These are phyloP conservation scores for Claviceps purpurea DNA, from an alignment of 2,329 filamentous ascomycete genomes.

Conservation along the genomic window DNA sequence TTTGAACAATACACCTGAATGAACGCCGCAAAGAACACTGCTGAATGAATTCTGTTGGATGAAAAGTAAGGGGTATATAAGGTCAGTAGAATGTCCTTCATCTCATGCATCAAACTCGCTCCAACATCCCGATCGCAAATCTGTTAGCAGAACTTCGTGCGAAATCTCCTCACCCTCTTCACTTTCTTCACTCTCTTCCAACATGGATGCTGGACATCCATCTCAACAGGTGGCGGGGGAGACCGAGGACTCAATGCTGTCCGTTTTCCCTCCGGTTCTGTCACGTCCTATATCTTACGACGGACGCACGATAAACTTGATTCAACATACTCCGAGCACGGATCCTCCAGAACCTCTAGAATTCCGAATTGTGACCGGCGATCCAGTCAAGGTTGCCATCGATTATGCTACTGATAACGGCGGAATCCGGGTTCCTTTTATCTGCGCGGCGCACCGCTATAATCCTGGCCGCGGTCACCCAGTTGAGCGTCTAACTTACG, in stretches of 20 bases:
- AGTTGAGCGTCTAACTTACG: constrained; percentile 35
- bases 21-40: no score
- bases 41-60: no score
- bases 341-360: constrained; percentile 32
- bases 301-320: constrained; percentile 33
- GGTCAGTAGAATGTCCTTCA: not conserved
- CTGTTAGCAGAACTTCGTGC: not conserved
- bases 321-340: constrained; percentile 20
- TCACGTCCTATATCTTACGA: constrained; percentile 46
- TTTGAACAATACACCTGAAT: no score
- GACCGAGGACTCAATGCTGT: constrained; percentile 56
- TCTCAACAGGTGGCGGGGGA: constrained; percentile 46
- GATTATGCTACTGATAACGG: constrained; percentile 35
- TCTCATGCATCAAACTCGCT: constrained; percentile 9
- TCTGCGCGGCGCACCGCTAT: constrained; percentile 64
- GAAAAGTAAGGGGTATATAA: constrained; percentile 2
- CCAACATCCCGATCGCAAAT: not conserved
- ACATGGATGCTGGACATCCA: constrained; percentile 30
- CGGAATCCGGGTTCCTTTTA: constrained; percentile 43
- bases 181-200: not conserved
- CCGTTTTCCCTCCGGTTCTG: constrained; percentile 50
- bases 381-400: constrained; percentile 48
- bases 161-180: not conserved
- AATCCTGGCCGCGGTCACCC: constrained; percentile 72
- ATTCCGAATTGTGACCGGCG: constrained; percentile 39